Conservation (phyloP, 805 yeast species). For the Zygosaccharomyces bailii region DNA sequence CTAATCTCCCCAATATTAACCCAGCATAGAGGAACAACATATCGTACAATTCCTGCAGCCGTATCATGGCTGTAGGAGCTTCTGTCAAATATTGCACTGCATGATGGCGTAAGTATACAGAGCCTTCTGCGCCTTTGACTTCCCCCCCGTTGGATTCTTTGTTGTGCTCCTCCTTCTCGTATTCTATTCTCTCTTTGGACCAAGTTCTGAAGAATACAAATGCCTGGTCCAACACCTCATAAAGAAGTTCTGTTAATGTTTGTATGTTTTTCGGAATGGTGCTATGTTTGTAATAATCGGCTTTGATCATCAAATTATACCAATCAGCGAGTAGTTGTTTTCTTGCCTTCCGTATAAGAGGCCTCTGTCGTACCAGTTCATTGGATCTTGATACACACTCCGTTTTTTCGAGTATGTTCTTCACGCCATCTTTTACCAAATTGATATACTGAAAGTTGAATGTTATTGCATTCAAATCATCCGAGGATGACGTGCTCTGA, state of each 20-base stretch:
- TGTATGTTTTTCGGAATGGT: conserved; percentile 55
- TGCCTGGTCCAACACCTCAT: conserved; percentile 64
- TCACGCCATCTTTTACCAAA: conserved; percentile 69
- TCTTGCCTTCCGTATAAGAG: conserved; percentile 59
- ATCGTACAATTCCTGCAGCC: conserved; percentile 63
- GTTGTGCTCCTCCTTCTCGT: conserved; percentile 17
- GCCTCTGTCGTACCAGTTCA: conserved; percentile 60
- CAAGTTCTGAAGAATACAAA: conserved; percentile 64
- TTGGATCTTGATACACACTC: conserved; percentile 74
- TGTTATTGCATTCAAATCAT: conserved; percentile 40
- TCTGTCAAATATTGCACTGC: conserved; percentile 43
- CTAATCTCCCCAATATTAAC: conserved; percentile 69
- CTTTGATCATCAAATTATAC: conserved; percentile 74
- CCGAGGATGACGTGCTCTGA: conserved; percentile 43
- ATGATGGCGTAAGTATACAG: background rate
- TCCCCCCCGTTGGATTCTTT: background rate
- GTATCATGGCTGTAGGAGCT: conserved; percentile 60
- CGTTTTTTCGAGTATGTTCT: conserved; percentile 57
- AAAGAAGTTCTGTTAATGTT: conserved; percentile 58
- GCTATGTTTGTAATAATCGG: conserved; percentile 69
- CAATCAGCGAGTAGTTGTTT: conserved; percentile 73
- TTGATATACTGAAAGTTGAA: conserved; percentile 58
- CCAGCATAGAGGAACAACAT: conserved; percentile 59
- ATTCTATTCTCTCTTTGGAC: conserved; percentile 52
- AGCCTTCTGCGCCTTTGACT: background rate